phyloP scores from a whole-genome alignment of 495 filamentous ascomycete genomes.

The Penicillium atrosanguineum region DNA sequence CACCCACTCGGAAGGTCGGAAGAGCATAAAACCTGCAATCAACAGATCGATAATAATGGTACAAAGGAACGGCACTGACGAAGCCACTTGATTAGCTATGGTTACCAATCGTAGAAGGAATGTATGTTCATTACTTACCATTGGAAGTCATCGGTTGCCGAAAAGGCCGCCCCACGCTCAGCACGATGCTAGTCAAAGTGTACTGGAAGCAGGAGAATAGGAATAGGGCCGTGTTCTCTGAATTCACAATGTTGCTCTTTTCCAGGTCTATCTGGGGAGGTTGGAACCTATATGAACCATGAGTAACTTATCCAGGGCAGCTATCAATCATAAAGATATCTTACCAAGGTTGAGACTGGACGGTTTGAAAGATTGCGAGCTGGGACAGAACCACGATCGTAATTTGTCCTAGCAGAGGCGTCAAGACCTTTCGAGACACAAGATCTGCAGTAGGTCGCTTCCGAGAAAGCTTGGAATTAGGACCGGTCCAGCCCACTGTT shows the following conservation, averaged over 20 bases:
- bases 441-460: constrained; percentile 92
- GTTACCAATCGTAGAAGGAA: not conserved
- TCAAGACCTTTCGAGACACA: constrained; percentile 89
- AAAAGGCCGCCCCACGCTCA: constrained; percentile 88
- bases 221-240: constrained; percentile 88
- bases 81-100: not conserved
- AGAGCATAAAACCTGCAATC: constrained; percentile 73
- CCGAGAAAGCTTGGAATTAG: constrained; percentile 71
- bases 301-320: not conserved
- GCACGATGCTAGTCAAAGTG: constrained; percentile 79
- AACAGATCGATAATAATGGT: constrained; percentile 66
- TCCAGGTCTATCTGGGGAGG: constrained; percentile 72
- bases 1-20: constrained; percentile 67
- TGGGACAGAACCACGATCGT: constrained; percentile 78
- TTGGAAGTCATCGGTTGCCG: constrained; percentile 78
- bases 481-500: constrained; percentile 88
- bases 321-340: constrained; percentile 3
- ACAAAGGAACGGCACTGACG: constrained; percentile 65
- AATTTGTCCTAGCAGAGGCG: constrained; percentile 87
- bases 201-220: constrained; percentile 92
- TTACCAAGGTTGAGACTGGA: constrained; percentile 76
- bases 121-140: constrained; percentile 50
- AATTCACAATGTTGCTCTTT: constrained; percentile 81
- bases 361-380: constrained; percentile 64
- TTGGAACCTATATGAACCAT: constrained; percentile 58